These are phyloP conservation scores for Penicilliopsis zonata DNA, from an alignment of 495 filamentous ascomycete genomes.

Conservation along the genomic window DNA sequence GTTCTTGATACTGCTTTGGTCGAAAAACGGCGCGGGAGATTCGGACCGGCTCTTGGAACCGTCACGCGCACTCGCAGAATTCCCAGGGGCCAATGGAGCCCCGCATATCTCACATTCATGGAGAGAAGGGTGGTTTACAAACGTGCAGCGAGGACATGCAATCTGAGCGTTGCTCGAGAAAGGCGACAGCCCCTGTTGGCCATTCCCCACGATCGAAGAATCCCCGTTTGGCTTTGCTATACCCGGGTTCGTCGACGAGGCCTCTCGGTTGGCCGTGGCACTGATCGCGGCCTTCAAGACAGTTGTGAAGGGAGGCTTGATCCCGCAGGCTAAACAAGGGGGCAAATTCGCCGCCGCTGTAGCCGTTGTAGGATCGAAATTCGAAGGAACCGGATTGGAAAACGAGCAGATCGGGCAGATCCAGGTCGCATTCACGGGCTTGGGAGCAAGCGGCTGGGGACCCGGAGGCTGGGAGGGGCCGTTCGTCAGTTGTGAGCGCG, in stretches of 20 bases:
- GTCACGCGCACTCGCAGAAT: slow-evolving; percentile 8
- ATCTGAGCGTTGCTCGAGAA: slow-evolving; percentile 7
- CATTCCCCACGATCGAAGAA: slow-evolving; percentile 2
- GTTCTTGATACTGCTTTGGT: slow-evolving; percentile 22
- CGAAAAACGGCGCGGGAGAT: slow-evolving; percentile 63
- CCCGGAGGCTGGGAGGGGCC: slow-evolving; percentile 9
- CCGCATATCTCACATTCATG: slow-evolving; percentile 86
- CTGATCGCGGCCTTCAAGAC: slow-evolving; percentile 76
- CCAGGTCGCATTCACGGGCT: slow-evolving; percentile 64
- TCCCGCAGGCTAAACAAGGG: slow-evolving; percentile 86
- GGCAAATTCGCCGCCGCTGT: slow-evolving; percentile 65
- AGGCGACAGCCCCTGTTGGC: slow-evolving; percentile 1
- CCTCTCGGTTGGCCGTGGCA: slow-evolving; percentile 44
- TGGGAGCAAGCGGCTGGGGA: slow-evolving; percentile 12
- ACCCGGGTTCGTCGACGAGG: slow-evolving; percentile 10
- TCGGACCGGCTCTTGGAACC: slow-evolving; percentile 39
- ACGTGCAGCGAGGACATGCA: slow-evolving; percentile 81
- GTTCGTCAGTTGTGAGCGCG: slow-evolving; percentile 12
- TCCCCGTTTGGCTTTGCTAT: slow-evolving; percentile 7
- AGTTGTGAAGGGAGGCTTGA: slow-evolving; percentile 73
- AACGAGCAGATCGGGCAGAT: slow-evolving; percentile 95
- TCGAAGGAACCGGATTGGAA: slow-evolving; percentile 88
- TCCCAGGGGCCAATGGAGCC: slow-evolving; percentile 43
- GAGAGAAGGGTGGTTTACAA: slow-evolving; percentile 83
- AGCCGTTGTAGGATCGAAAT: slow-evolving; percentile 74